These are phyloP conservation scores for Boeremia exigua DNA, from an alignment of 2,329 filamentous ascomycete species.

Conservation along the genomic window DNA sequence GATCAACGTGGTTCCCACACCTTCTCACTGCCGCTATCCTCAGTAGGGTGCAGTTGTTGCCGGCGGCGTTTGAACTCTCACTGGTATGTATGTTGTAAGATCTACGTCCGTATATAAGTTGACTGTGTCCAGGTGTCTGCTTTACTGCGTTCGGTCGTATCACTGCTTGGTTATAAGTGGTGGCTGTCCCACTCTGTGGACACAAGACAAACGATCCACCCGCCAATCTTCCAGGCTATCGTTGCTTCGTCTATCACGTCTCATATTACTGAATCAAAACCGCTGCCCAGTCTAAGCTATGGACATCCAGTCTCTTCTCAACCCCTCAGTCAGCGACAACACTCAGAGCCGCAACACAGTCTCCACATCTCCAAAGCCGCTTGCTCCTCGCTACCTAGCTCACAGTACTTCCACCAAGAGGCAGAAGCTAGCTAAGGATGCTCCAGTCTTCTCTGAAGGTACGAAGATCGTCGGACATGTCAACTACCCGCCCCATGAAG, in stretches of 20 bases:
- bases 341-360: neutral
- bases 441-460: slow-evolving; percentile 66
- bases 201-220: slow-evolving; percentile 36
- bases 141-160: slow-evolving; percentile 1
- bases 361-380: slow-evolving; percentile 14
- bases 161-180: neutral
- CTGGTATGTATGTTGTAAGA: slow-evolving; percentile 21
- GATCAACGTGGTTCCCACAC: slow-evolving; percentile 21
- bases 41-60: neutral
- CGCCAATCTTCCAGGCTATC: slow-evolving; percentile 24
- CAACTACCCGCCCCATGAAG: slow-evolving; percentile 77
- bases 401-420: slow-evolving; percentile 32
- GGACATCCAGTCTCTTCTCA: slow-evolving; percentile 52
- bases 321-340: slow-evolving; percentile 33
- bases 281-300: slow-evolving; percentile 24
- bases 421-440: slow-evolving; percentile 70
- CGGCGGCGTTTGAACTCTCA: neutral
- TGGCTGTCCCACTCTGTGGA: neutral
- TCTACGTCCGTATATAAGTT: neutral
- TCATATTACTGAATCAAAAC: slow-evolving; percentile 17
- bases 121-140: neutral
- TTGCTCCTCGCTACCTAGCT: slow-evolving; percentile 11
- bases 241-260: neutral
- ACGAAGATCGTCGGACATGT: slow-evolving; percentile 67
- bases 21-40: slow-evolving; percentile 8